Evolutionary conservation across 2,329 filamentous ascomycete species (phyloP), one percentile per base, ranked within the genome.

Genomic region (Penicillium crustosum): DNA sequence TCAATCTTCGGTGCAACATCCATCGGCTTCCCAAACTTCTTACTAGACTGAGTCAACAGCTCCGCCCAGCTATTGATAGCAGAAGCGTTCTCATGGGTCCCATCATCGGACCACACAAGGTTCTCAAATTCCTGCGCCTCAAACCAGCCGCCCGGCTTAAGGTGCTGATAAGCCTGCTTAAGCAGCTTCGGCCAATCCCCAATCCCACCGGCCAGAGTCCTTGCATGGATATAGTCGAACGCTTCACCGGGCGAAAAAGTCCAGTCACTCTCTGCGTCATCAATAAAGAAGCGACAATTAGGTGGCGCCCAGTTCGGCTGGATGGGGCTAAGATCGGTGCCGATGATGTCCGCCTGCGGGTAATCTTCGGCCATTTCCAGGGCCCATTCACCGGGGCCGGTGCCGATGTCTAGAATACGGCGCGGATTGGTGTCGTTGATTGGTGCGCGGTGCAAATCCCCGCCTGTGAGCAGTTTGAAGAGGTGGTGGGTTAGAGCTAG

Each of bases 221-320:
- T 71, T 35, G 67, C 68, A 54, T 77, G 76, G 39, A 78, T 74
- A 54, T 70, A 76, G 54, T 78, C 76, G 50, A 78, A 78, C 0
- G 65, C 44, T 44, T 72, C 69, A 4, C 73, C 64, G 64, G 76
- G 65, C 65, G 67, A 61, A 47, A 73, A 78, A 0, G 73, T 65
- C 76, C 75, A 78, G 25, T 76, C 73, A 47, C 71, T 71, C 61
- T 78, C 75, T 6, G 68, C 72, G 35, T 78, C 76, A 38, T 77
- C 75, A 27, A 78, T 80, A n/a, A 78, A 76, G 61, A 83, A 84
- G 9, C 70, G 67, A 4, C 82, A 74, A 52, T 84, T 84, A 0
- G 79, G 73, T 2, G 81, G 81, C 3, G 82, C 77, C 64, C 68
- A 74, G 58, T 51, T 66, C 1, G 73, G 71, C 58, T 71, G 75